phyloP scores from a whole-genome alignment of 805 yeast genomes.

The Metschnikowia corniflorae region DNA sequence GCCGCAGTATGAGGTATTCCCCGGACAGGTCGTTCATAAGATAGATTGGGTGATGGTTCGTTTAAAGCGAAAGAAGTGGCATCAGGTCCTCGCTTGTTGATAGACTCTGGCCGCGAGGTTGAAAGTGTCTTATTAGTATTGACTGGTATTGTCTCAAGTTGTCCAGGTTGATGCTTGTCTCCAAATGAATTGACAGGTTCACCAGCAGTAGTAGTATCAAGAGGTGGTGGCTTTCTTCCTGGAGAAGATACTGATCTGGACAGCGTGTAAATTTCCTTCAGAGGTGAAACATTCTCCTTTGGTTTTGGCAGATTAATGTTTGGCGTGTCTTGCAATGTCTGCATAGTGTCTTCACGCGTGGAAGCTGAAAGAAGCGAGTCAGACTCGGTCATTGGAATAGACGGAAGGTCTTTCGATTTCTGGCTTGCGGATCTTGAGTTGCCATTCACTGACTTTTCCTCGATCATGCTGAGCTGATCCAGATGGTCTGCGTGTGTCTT shows the following conservation, averaged over 20 bases:
- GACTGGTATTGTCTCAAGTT: background rate
- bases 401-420: constrained; percentile 13
- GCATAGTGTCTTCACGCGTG: background rate
- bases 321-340: background rate
- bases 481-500: constrained; percentile 20
- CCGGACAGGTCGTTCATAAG: background rate
- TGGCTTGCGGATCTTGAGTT: constrained; percentile 33
- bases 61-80: background rate
- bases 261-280: no score
- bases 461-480: constrained; percentile 42
- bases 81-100: background rate
- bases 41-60: no score
- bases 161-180: background rate
- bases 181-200: background rate
- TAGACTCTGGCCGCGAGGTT: background rate
- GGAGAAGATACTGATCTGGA: background rate
- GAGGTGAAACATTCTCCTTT: no score
- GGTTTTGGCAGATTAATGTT: background rate
- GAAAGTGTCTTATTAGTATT: background rate
- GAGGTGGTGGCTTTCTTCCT: background rate
- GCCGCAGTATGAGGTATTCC: constrained; percentile 9
- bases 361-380: background rate
- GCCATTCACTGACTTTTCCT: constrained; percentile 31
- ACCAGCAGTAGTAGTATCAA: background rate
- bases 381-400: constrained; percentile 1